Percentiles rank a stretch among this genome's conserved stretches.
Evolutionary conservation across 257 asterid genomes (phyloP).

Genomic region (Nicotiana tomentosiformis): DNA sequence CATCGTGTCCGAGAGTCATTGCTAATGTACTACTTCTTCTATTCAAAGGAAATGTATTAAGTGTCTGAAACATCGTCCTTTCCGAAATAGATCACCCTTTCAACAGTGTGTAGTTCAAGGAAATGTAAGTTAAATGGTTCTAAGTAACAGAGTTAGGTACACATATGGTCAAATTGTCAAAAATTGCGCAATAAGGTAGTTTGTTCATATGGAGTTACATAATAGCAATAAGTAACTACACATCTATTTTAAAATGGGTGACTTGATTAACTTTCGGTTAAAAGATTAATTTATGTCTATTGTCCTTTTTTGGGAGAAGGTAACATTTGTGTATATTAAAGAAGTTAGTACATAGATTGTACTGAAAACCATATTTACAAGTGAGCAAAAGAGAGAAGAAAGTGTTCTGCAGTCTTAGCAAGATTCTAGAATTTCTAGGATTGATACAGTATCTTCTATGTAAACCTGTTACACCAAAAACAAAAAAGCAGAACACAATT

Average conservation of each 20-base stretch:
- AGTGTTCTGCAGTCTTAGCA: no score
- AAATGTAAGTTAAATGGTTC: neutral
- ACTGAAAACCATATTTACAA: no score
- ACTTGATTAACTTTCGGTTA: neutral
- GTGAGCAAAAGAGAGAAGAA: no score
- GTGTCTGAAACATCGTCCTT: neutral
- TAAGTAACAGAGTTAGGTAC: neutral
- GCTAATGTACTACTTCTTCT: neutral
- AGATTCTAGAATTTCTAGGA: no score
- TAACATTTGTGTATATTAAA: no score
- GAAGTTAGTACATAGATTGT: no score
- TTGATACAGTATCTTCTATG: no score
- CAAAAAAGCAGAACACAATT: no score
- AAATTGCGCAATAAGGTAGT: neutral
- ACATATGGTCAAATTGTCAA: neutral
- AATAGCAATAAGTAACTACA: neutral
- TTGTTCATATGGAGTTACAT: neutral
- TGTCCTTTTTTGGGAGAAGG: no score
- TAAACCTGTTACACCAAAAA: no score
- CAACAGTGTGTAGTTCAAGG: neutral
- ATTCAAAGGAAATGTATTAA: neutral
- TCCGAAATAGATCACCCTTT: neutral
- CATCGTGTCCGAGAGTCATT: no score
- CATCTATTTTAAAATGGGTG: neutral
- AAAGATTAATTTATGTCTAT: neutral